Percentiles rank a stretch among this genome's conserved stretches.
phyloP scores from a whole-genome alignment of 768 basidiomycete genomes.

The Termitomyces heimii region DNA sequence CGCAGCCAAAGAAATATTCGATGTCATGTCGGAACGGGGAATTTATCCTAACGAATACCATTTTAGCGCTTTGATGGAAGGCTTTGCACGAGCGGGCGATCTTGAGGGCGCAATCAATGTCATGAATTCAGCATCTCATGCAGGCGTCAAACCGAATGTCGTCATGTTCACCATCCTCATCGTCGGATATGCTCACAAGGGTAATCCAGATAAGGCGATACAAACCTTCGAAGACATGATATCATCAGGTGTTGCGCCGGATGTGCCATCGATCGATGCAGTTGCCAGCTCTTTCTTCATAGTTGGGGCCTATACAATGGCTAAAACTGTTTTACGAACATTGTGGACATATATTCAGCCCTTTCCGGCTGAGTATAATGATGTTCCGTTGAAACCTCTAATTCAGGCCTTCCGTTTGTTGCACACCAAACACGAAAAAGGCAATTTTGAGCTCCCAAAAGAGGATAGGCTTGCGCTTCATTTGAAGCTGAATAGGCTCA shows the following conservation, averaged over 20 bases:
- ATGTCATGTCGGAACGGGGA: slow-evolving; percentile 57
- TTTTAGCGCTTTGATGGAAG: slow-evolving; percentile 70
- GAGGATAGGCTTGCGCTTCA: slow-evolving; percentile 30
- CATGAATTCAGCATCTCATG: slow-evolving; percentile 43
- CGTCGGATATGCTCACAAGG: slow-evolving; percentile 58
- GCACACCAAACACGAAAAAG: slow-evolving; percentile 13
- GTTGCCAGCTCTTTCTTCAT: slow-evolving; percentile 63
- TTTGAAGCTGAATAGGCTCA: slow-evolving; percentile 25
- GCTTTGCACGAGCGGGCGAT: slow-evolving; percentile 58
- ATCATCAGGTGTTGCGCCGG: slow-evolving; percentile 54
- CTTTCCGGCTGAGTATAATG: slow-evolving; percentile 45
- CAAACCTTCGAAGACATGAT: slow-evolving; percentile 60
- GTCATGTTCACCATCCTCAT: slow-evolving; percentile 79
- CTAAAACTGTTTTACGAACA: slow-evolving; percentile 47
- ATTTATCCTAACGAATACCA: slow-evolving; percentile 71
- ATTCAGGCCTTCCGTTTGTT: slow-evolving; percentile 42
- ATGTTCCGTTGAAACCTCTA: slow-evolving; percentile 40
- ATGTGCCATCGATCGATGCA: slow-evolving; percentile 67
- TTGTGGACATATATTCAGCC: slow-evolving; percentile 64
- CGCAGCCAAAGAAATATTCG: slow-evolving; percentile 48
- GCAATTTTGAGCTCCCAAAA: slow-evolving; percentile 20
- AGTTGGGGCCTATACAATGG: slow-evolving; percentile 43
- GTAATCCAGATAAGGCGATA: slow-evolving; percentile 47
- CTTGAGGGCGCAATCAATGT: slow-evolving; percentile 47
- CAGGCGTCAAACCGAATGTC: slow-evolving; percentile 51